Conservation (phyloP, 306 rosid species). For the Gastrolobium villosum region DNA sequence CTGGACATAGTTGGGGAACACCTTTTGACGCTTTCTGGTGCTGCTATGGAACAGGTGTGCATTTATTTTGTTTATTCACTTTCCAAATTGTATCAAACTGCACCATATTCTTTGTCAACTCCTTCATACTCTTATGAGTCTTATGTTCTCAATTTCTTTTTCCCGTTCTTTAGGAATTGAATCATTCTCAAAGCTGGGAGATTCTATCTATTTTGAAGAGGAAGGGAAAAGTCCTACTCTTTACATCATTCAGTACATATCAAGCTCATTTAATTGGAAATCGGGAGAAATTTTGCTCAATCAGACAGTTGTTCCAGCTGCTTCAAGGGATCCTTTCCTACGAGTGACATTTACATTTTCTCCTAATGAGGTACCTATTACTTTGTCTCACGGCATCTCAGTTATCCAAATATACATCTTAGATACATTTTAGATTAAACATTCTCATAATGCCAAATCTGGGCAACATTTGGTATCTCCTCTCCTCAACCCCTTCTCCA, state of each 20-base stretch:
- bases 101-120: conserved; percentile 28
- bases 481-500: not conserved
- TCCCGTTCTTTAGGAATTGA: conserved; percentile 66
- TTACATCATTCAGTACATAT: conserved; percentile 80
- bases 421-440: not conserved
- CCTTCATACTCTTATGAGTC: not conserved
- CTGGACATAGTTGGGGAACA: conserved; percentile 78
- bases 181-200: conserved; percentile 91
- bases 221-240: conserved; percentile 62
- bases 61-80: not conserved
- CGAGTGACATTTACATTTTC: conserved; percentile 64
- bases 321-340: conserved; percentile 73
- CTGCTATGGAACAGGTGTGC: conserved; percentile 91
- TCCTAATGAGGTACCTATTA: conserved; percentile 53
- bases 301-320: conserved; percentile 66
- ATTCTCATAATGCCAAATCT: conserved; percentile 2
- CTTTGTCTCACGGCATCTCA: conserved; percentile 32
- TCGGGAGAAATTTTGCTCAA: conserved; percentile 60
- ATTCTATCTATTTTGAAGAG: conserved; percentile 93
- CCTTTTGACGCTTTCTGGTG: conserved; percentile 79
- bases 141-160: conserved; percentile 3
- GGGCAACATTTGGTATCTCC: not conserved
- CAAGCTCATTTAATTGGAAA: conserved; percentile 84
- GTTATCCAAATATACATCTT: conserved; percentile 1
- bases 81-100: not conserved